Base-by-base conservation (phyloP, 805 yeast genomes). In the Zygotorulaspora danielsina region DNA sequence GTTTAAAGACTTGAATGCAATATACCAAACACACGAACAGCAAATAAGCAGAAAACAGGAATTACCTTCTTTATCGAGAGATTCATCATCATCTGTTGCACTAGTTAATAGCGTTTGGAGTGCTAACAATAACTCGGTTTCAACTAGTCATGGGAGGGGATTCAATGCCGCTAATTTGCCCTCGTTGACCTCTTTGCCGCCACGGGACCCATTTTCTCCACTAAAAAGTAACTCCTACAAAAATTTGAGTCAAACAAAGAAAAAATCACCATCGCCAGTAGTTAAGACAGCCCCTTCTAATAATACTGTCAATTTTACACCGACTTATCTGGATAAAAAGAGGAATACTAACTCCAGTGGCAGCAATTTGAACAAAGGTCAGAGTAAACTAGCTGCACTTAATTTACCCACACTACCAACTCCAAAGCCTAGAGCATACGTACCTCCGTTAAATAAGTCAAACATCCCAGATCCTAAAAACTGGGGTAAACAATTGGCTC, bases 371-470 rank as follows among this genome's bases (percentile, higher is more conserved):
- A 28, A 32, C 13, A 29, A 34, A 22, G 41, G 45, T 17, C 39
- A 39, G 15, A 35, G 46, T 19, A 56, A 50, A 34, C 34, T 55
- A 20, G 46, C 56, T 3, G 44, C 44, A 15, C 35, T 57, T 19
- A 49, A 71, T 45, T 74, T 78, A 53, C 84, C 84, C 3, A 69
- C 76, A 0, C 56, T 73, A 31, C 65, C 72, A 29, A 57, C 57
- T 28, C 57, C 62, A 10, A 55, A 54, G 36, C 54, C 55, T 17
- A 57, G 47, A 29, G 54, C 49, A n/a, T 38, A 48, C 16, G 68
- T 75, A 38, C 85, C 88, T 2, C 69, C 83, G 28, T 84, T 82
- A 3, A 78, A 76, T 34, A 77, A 61, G 48, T 54, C 61, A 2
- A 48, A 47, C 5, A 36, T 57, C 11, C 55, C 61, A n/a, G 65